These are phyloP conservation scores for Begonia loranthoides DNA, from an alignment of 306 rosid genomes.

Conservation along the genomic window DNA sequence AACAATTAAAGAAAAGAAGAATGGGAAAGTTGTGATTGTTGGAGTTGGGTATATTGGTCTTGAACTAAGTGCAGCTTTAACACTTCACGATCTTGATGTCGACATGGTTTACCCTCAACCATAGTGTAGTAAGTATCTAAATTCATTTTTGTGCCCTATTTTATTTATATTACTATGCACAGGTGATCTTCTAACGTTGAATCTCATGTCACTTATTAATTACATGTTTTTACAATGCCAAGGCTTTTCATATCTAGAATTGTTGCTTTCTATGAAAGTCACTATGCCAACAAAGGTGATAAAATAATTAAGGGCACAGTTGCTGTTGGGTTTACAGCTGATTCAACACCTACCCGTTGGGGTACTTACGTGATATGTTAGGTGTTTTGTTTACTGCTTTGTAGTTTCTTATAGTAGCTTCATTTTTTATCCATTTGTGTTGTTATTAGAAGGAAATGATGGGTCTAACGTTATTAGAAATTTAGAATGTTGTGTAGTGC, in stretches of 20 bases:
- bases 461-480: too few species aligned
- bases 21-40: constrained; percentile 80
- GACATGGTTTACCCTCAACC: constrained; percentile 97
- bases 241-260: constrained; percentile 81
- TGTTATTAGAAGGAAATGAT: too few species aligned
- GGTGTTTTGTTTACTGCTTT: too few species aligned
- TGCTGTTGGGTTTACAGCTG: constrained; percentile 63
- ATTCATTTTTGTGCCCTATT: constrained; percentile 1
- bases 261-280: constrained; percentile 80
- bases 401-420: too few species aligned
- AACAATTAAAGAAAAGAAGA: constrained; percentile 63
- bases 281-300: constrained; percentile 67
- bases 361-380: too few species aligned
- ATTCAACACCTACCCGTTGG: too few species aligned
- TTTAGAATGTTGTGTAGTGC: too few species aligned
- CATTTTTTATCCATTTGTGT: too few species aligned
- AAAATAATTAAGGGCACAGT: constrained; percentile 86
- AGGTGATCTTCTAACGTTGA: not conserved
- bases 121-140: constrained; percentile 85
- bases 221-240: constrained; percentile 56
- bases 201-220: constrained; percentile 3
- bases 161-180: not conserved
- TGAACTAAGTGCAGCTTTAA: constrained; percentile 80
- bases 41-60: constrained; percentile 98
- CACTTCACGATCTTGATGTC: constrained; percentile 60